phyloP scores from a whole-genome alignment of 208 protist genomes.

The Trypanosoma melophagium region DNA sequence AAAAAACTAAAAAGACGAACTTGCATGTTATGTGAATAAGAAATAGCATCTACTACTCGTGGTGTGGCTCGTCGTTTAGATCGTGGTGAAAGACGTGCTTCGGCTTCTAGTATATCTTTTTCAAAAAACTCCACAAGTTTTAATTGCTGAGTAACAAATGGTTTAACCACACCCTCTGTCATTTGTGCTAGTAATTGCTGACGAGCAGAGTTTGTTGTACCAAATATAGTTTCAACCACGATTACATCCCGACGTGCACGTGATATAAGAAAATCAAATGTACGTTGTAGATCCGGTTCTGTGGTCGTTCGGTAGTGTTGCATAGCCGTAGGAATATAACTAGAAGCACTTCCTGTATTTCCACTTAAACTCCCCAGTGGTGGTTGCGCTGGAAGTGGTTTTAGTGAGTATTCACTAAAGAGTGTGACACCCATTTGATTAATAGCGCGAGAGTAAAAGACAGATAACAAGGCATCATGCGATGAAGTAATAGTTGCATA shows the following conservation, averaged over 20 bases:
- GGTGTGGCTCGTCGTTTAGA: conserved; percentile 47
- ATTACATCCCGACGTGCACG: conserved; percentile 73
- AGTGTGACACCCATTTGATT: conserved; percentile 72
- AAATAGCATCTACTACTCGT: conserved; percentile 74
- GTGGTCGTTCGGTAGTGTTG: conserved; percentile 56
- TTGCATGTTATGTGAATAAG: conserved; percentile 73
- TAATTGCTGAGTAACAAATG: conserved; percentile 76
- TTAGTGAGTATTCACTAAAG: conserved; percentile 71
- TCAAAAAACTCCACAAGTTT: conserved; percentile 70
- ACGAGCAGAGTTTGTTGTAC: conserved; percentile 65
- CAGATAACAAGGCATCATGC: conserved; percentile 60
- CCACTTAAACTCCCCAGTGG: conserved; percentile 37
- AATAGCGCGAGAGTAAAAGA: conserved; percentile 70
- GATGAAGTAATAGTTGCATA: conserved; percentile 72
- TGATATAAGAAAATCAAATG: conserved; percentile 71
- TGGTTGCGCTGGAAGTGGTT: conserved; percentile 49
- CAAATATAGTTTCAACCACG: conserved; percentile 83
- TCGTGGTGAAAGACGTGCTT: conserved; percentile 64
- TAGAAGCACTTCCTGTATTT: conserved; percentile 13
- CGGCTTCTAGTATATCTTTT: conserved; percentile 47
- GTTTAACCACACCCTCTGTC: conserved; percentile 78
- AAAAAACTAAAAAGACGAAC: conserved; percentile 68
- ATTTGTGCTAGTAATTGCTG: conserved; percentile 79
- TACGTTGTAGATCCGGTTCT: conserved; percentile 48
- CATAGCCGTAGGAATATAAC: conserved; percentile 45